Conservation (phyloP, 306 rosid species). For the Parietaria judaica region DNA sequence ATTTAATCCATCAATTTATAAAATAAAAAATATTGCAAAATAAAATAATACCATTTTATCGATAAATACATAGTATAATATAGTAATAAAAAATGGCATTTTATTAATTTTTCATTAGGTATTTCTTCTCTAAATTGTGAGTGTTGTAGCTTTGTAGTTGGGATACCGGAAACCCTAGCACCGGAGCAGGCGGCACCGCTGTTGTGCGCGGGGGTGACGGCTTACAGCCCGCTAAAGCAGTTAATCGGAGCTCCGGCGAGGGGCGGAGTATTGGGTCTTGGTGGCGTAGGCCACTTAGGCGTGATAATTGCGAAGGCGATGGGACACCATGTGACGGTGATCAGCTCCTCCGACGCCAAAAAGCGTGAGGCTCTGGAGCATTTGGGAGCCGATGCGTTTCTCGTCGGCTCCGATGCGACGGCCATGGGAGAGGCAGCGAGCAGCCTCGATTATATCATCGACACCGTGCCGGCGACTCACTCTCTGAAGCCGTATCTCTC, state of each 20-base stretch:
- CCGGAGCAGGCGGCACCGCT: constrained; percentile 41
- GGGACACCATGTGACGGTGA: constrained; percentile 47
- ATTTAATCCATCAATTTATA: neutral
- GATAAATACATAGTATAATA: too few relatives aligned
- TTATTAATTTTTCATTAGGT: too few relatives aligned
- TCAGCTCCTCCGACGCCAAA: constrained; percentile 47
- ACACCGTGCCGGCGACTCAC: constrained; percentile 37
- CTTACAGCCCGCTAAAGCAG: constrained; percentile 38
- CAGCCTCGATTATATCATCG: constrained; percentile 36
- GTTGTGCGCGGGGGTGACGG: constrained; percentile 46
- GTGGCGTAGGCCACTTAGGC: constrained; percentile 41
- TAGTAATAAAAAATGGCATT: too few relatives aligned
- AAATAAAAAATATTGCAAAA: too few relatives aligned
- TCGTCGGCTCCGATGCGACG: constrained; percentile 27
- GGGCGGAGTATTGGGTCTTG: constrained; percentile 40
- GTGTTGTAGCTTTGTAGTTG: constrained; percentile 27
- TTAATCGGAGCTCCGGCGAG: constrained; percentile 21
- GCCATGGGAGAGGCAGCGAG: constrained; percentile 29
- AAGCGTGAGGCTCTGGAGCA: constrained; percentile 30
- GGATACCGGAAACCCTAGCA: constrained; percentile 35
- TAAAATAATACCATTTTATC: too few relatives aligned
- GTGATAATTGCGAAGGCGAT: constrained; percentile 40
- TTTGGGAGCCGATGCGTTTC: constrained; percentile 35
- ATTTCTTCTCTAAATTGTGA: neutral
- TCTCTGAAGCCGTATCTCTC: constrained; percentile 26